Percentiles rank a stretch among this genome's conserved stretches.
Evolutionary conservation across 768 basidiomycete genomes (phyloP).

Genomic region (Trametes villosa): DNA sequence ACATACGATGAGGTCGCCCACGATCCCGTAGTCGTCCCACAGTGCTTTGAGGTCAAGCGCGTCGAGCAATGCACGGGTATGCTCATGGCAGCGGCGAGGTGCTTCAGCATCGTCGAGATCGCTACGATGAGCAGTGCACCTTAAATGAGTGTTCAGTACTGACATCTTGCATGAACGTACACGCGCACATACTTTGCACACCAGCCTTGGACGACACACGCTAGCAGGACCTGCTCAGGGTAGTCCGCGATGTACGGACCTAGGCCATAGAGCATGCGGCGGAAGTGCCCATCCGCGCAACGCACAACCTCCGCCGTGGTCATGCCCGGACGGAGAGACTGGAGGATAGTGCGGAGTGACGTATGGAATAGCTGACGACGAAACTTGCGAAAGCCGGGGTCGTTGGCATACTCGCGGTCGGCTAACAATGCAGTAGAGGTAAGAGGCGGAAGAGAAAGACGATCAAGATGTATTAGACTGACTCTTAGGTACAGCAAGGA

Average conservation of each 20-base stretch:
- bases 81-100: background rate
- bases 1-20: constrained; percentile 7
- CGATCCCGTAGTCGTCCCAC: constrained; percentile 16
- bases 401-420: background rate
- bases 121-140: constrained; percentile 15
- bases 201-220: constrained; percentile 29
- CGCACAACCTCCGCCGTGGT: constrained; percentile 4
- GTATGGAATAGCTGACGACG: constrained; percentile 1
- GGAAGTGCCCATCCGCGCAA: constrained; percentile 35
- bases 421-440: background rate
- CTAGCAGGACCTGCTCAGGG: constrained; percentile 35
- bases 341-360: background rate
- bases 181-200: constrained; percentile 24
- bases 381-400: constrained; percentile 3
- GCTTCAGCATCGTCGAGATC: constrained; percentile 10
- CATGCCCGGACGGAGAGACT: constrained; percentile 5
- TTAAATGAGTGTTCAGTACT: background rate
- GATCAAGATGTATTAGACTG: background rate
- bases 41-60: background rate
- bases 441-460: background rate
- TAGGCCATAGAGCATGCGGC: constrained; percentile 32
- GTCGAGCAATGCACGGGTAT: background rate
- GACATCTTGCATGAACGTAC: background rate
- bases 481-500: constrained; percentile 40
- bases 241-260: constrained; percentile 40